Evolutionary conservation across 1,284 basidiomycete species (phyloP), one percentile per base, ranked within the genome.

Genomic region (Ganoderma sp.): DNA sequence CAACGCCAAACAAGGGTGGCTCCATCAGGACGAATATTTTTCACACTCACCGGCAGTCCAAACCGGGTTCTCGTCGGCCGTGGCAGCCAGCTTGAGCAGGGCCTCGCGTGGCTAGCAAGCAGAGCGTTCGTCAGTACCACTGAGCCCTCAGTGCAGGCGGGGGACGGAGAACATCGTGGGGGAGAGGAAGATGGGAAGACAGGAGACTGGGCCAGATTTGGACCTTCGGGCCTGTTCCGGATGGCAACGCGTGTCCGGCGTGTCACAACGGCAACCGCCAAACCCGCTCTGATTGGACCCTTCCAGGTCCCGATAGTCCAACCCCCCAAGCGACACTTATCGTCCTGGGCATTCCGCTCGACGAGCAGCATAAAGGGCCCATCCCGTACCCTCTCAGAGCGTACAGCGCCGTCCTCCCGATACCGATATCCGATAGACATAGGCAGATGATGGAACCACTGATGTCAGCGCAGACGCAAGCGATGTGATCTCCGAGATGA

Each of bases 51-150:
- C 94, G 81, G 80, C 81, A 41, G 94, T 96, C 90, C 91, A 96
- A 74, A 89, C 85, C 61, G 92, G 92, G 77, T 96, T 90, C 39
- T 94, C 88, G 74, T 90, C 90, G 28, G 71, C 71, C 73, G 83
- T 79, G 28, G 90, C 83, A 25, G 97, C 97, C 76, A 97, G 99
- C 81, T 92, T 96, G 85, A 99, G 91, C 71, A 99, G 82, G 3
- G 97, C 97, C 82, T 98, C 96, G 72, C 97, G 90, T 41, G 97
- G 97, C 93, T 99, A 83, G 76, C 70, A 73, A 63, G 70, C 62
- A 73, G 71, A 62, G 67, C 69, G 73, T 74, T 74, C 75, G 76
- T 78, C 61, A 75, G 69, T 42, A 67, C 61, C 17, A 54, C 60
- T n/a, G 48, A 50, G 42, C 52, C 25, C 42, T 62, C 32, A 64